Conservation (phyloP, 2,329 filamentous ascomycete genomes). For the Trichoderma oligosporum region DNA sequence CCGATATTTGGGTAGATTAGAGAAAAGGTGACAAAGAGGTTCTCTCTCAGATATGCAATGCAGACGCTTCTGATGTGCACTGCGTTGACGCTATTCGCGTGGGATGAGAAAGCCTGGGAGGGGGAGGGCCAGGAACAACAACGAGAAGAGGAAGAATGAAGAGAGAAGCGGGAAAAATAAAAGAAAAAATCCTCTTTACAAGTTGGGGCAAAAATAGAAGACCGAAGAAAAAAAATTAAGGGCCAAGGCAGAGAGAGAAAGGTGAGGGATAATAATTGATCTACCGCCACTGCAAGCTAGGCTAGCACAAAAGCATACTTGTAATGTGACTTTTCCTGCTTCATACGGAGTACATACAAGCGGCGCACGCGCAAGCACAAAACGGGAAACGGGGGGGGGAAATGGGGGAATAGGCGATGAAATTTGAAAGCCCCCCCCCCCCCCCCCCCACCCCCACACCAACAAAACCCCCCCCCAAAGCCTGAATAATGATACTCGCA, state of each 20-base stretch:
- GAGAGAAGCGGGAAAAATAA: background rate
- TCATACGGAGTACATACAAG: conserved; percentile 14
- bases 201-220: no score
- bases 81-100: background rate
- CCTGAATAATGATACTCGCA: background rate
- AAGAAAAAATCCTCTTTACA: no score
- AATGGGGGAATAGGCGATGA: background rate
- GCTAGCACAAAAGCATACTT: conserved; percentile 14
- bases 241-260: background rate
- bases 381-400: background rate
- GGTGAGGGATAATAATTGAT: conserved; percentile 16
- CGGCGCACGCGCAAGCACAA: no score
- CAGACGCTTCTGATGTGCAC: background rate
- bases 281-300: conserved; percentile 16
- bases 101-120: no score
- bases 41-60: background rate
- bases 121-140: no score
- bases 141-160: background rate
- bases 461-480: no score
- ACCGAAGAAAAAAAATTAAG: no score
- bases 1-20: conserved; percentile 1
- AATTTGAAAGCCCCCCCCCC: background rate
- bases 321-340: background rate
- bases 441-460: no score
- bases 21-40: background rate